Percentiles rank a stretch among this genome's conserved stretches.
Evolutionary conservation across 768 basidiomycete species (phyloP).

Genomic region (Lactifluus volemus): DNA sequence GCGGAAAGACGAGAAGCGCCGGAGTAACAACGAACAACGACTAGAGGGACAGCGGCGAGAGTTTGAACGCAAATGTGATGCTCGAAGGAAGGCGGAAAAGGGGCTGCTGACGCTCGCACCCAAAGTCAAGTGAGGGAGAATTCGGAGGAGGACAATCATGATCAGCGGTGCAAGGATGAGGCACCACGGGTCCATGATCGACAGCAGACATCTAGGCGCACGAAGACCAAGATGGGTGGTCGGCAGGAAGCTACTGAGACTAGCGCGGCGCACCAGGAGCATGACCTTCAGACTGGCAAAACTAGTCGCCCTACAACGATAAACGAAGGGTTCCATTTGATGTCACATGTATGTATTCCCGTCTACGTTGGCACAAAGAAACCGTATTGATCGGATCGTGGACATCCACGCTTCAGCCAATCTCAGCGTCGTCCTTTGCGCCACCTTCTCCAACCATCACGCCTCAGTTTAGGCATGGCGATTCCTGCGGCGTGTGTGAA

Average conservation of each 20-base stretch:
- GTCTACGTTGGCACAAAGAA: background rate
- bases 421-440: background rate
- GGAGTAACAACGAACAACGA: background rate
- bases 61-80: background rate
- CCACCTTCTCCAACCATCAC: background rate
- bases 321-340: background rate
- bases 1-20: background rate
- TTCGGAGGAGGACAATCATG: background rate
- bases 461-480: background rate
- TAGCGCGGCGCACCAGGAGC: background rate
- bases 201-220: background rate
- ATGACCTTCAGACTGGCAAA: background rate
- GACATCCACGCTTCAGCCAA: background rate
- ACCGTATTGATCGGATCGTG: background rate
- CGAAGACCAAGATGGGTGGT: background rate
- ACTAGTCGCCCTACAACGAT: background rate
- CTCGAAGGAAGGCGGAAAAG: background rate
- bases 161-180: background rate
- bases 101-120: background rate
- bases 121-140: background rate
- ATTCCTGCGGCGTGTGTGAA: background rate
- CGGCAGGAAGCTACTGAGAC: background rate
- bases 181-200: background rate
- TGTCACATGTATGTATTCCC: background rate
- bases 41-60: slow-evolving; percentile 3